Percentiles rank a stretch among this genome's conserved stretches.
phyloP scores from a whole-genome alignment of 768 basidiomycete species.

The Suillus subaureus region DNA sequence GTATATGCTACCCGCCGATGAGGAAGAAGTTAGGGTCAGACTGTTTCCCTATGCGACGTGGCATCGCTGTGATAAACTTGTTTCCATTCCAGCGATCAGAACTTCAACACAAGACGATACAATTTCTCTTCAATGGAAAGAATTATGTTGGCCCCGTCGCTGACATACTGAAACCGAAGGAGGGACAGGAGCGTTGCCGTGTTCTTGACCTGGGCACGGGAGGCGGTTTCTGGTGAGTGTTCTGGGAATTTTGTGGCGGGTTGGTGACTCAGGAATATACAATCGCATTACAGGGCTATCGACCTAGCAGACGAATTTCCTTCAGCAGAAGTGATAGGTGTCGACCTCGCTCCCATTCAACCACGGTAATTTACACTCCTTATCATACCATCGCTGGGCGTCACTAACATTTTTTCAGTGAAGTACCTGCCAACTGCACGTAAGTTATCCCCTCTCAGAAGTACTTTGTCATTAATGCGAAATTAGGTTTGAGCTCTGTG shows the following conservation, averaged over 20 bases:
- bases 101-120: constrained; percentile 63
- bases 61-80: constrained; percentile 9
- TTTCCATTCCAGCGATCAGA: constrained; percentile 54
- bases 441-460: constrained; percentile 39
- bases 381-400: constrained; percentile 7
- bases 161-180: constrained; percentile 47
- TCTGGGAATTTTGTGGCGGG: constrained; percentile 7
- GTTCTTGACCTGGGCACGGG: constrained; percentile 75
- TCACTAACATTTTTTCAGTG: constrained; percentile 38
- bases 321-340: constrained; percentile 62
- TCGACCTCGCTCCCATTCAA: constrained; percentile 75
- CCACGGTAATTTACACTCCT: constrained; percentile 49
- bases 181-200: constrained; percentile 32
- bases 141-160: constrained; percentile 70
- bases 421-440: constrained; percentile 74
- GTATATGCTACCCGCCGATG: constrained; percentile 68
- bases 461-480: constrained; percentile 9
- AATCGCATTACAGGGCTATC: constrained; percentile 53
- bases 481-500: constrained; percentile 68
- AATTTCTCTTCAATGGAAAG: constrained; percentile 64
- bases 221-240: constrained; percentile 57
- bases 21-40: constrained; percentile 63
- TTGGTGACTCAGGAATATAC: constrained; percentile 6
- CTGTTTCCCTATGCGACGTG: not conserved
- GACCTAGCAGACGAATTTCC: constrained; percentile 77